Evolutionary conservation across 306 rosid species (phyloP).

Genomic region (Trifolium fragiferum): DNA sequence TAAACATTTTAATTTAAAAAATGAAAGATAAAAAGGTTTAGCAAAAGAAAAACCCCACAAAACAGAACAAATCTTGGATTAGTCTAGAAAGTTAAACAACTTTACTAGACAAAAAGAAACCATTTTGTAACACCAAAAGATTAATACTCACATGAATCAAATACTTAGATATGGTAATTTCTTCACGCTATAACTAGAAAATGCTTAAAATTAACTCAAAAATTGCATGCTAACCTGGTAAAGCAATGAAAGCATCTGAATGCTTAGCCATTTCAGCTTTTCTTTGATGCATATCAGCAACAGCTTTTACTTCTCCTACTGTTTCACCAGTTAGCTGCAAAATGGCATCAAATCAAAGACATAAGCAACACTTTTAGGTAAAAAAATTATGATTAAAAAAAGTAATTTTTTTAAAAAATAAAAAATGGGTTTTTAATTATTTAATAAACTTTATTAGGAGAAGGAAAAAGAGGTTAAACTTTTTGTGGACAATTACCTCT

Average conservation of each 20-base stretch:
- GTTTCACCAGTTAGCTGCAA: conserved; percentile 97
- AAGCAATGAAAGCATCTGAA: conserved; percentile 98
- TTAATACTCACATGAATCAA: conserved; percentile 35
- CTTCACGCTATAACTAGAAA: conserved; percentile 38
- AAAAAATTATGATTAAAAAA: too few species aligned
- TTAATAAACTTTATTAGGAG: conserved; percentile 8
- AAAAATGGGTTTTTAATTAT: too few species aligned
- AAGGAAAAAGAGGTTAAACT: conserved; percentile 52
- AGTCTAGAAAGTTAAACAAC: conserved; percentile 51
- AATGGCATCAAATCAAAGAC: background rate
- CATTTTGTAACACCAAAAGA: conserved; percentile 33
- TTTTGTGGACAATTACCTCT: conserved; percentile 71
- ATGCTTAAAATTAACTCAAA: background rate
- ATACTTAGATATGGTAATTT: conserved; percentile 39
- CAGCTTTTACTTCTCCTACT: conserved; percentile 96
- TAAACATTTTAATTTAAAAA: conserved; percentile 8
- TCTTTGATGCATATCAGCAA: conserved; percentile 98
- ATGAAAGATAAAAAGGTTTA: conserved; percentile 34
- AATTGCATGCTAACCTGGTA: conserved; percentile 73
- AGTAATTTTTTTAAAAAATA: too few species aligned
- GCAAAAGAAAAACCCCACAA: conserved; percentile 31
- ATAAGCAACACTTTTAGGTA: too few species aligned
- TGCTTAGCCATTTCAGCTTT: conserved; percentile 99
- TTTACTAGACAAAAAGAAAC: conserved; percentile 41
- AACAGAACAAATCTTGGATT: conserved; percentile 21